Evolutionary conservation across 2,329 filamentous ascomycete genomes (phyloP).

Genomic region (Colletotrichum viniferum): DNA sequence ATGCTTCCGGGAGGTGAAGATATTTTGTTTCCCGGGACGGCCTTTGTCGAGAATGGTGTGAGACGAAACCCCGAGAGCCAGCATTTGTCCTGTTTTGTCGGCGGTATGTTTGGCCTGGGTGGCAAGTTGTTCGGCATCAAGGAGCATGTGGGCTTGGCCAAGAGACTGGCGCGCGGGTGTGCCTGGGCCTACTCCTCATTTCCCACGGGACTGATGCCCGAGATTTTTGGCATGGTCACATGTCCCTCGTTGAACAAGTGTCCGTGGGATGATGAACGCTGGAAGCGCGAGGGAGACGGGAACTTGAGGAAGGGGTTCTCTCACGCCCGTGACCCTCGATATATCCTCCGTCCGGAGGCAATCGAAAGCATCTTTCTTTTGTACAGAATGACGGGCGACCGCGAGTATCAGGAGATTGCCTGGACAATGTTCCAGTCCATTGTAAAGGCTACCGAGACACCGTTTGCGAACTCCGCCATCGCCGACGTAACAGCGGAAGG

Average conservation of each 20-base stretch:
- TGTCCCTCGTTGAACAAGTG: conserved; percentile 48
- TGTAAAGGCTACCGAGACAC: conserved; percentile 47
- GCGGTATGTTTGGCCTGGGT: conserved; percentile 55
- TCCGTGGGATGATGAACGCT: conserved; percentile 41
- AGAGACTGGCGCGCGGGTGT: conserved; percentile 54
- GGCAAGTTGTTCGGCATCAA: conserved; percentile 45
- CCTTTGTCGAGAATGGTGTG: conserved; percentile 24
- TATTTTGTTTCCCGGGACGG: conserved; percentile 60
- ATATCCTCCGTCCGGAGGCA: conserved; percentile 56
- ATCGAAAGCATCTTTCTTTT: conserved; percentile 59
- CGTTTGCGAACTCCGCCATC: conserved; percentile 52
- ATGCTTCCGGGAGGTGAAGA: conserved; percentile 66
- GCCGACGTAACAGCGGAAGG: conserved; percentile 52
- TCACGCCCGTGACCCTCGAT: conserved; percentile 55
- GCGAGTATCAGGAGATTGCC: conserved; percentile 52
- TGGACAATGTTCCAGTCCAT: conserved; percentile 59
- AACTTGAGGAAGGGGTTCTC: conserved; percentile 63
- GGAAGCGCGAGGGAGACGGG: conserved; percentile 26
- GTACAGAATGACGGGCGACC: conserved; percentile 55
- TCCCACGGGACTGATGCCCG: conserved; percentile 57
- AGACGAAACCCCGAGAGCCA: conserved; percentile 38
- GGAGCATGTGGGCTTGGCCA: conserved; percentile 46
- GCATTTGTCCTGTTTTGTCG: conserved; percentile 56
- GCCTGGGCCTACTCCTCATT: conserved; percentile 54
- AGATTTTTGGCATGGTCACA: conserved; percentile 47